Base-by-base conservation (phyloP, 805 yeast species). In the Ogataea siamensis region DNA sequence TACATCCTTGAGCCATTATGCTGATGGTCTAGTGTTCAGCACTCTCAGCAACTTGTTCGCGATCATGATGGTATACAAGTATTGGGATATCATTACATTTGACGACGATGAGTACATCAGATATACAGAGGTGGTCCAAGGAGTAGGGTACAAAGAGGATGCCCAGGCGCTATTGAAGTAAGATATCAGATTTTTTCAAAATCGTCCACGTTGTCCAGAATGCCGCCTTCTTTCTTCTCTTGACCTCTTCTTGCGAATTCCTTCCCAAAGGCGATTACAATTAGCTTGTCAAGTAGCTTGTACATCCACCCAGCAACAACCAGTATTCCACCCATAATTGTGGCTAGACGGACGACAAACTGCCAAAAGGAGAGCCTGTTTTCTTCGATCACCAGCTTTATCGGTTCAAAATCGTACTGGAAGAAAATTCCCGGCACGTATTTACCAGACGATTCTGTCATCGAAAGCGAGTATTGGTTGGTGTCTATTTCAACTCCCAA, bases 81-180 rank as follows among this genome's bases (percentile, higher is more conserved):
- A 80, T 51, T 91, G 98, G 96, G 97, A 89, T 55, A 87, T 89
- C 74, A 82, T 91, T 36, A 93, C 98, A 9, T 79, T 81, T 40
- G 98, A 91, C 54, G 98, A 93, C 60, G 78, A 91, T 51, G 99
- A 91, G 64, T 93, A 91, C 62, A 78, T 56, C 21, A 41, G 62
- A 32, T 49, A 45, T 34, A 55, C 62, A 8, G 56, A 54, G 36
- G 38, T 50, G 13, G 59, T 55, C 14, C 50, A 30, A 30, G 50
- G 50, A 12, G 45, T 46, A 12, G 50, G 47, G 14, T 29, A 27
- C 24, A 46, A 46, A 19, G 50, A 46, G 28, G 45, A 46, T 28
- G 47, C 50, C 5, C 46, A 46, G 31, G 46, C 45, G 5, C 25
- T 40, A n/a, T 34, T 45, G 18, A 39, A 35, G 12, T 43, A 13